Evolutionary conservation across 148 eudicot species (phyloP).

Genomic region (Rhododendron molle): DNA sequence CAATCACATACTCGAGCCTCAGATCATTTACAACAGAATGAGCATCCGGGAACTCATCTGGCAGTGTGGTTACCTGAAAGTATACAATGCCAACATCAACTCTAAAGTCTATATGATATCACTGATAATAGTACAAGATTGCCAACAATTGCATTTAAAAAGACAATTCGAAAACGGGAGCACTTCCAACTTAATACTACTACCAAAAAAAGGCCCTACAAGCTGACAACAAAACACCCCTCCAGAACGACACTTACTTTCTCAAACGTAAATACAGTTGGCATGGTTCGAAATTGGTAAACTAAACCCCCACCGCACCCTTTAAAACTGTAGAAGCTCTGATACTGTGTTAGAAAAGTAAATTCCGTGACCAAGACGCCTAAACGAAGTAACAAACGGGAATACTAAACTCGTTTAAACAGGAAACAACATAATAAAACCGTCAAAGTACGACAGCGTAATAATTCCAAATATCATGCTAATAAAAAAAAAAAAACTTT

Average conservation of each 20-base stretch:
- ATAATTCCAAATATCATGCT: too few species aligned
- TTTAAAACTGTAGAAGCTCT: not conserved
- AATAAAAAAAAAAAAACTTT: too few species aligned
- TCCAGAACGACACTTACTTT: not conserved
- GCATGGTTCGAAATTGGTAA: not conserved
- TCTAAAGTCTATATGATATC: not conserved
- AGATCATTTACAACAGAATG: constrained; percentile 58
- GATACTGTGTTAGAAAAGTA: not conserved
- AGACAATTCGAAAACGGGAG: not conserved
- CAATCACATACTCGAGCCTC: constrained; percentile 85
- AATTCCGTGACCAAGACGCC: not conserved
- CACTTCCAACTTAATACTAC: not conserved
- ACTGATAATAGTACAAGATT: not conserved
- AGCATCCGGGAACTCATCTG: constrained; percentile 85
- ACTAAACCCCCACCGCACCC: not conserved
- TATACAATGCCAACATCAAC: not conserved
- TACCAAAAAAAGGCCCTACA: not conserved
- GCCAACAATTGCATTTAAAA: not conserved
- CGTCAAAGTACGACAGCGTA: not conserved
- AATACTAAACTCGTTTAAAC: too few species aligned
- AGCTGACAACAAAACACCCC: not conserved
- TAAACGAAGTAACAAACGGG: not conserved
- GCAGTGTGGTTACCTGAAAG: constrained; percentile 81
- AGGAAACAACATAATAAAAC: not conserved
- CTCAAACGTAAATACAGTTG: not conserved